Evolutionary conservation across 2,329 filamentous ascomycete species (phyloP), one percentile per base, ranked within the genome.

Genomic region (Cladosporium sp.): DNA sequence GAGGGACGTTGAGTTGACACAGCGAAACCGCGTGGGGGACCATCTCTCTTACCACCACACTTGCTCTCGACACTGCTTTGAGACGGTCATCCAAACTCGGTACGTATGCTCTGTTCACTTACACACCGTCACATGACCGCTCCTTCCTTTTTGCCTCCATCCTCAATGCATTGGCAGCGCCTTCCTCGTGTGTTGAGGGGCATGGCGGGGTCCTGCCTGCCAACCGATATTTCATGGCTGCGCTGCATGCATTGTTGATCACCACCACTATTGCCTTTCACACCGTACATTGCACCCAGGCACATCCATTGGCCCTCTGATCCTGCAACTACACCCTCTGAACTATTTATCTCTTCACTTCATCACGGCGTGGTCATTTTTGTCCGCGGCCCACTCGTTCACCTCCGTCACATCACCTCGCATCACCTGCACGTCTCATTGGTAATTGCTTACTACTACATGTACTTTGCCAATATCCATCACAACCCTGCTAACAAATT

Each of bases 361-460:
- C 15, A 36, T 59, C 57, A 14, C 10, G 26, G 34, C 24, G 34
- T 59, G 57, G 15, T 21, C 54, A 24, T 58, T 5, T 32, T 26
- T 7, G 30, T 58, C 54, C 30, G n/a, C 21, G n/a, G 57, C 57
- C 34, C 36, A 41, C 24, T 21, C 34, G 24, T 44, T 59, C 57
- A 44, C 54, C n/a, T 59, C 24, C 36, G 34, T 55, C 34, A 59
- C 57, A 41, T 59, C 57, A 59, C 57, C 26, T 28, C 34, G 57
- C 57, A 38, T 59, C 60, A 55, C 51, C 60, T 64, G 60, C 60
- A 64, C 60, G 49, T 30, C 30, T 51, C 51, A 47, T 64, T 52
- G 51, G 60, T 64, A 55, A 64, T 64, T 26, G 60, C 60, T 64
- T 55, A 64, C 60, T 55, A 44, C 59, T 44, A 44, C 38, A 44